Evolutionary conservation across 768 basidiomycete species (phyloP), one percentile per base, ranked within the genome.

Genomic region (Mycena sanguinolenta): DNA sequence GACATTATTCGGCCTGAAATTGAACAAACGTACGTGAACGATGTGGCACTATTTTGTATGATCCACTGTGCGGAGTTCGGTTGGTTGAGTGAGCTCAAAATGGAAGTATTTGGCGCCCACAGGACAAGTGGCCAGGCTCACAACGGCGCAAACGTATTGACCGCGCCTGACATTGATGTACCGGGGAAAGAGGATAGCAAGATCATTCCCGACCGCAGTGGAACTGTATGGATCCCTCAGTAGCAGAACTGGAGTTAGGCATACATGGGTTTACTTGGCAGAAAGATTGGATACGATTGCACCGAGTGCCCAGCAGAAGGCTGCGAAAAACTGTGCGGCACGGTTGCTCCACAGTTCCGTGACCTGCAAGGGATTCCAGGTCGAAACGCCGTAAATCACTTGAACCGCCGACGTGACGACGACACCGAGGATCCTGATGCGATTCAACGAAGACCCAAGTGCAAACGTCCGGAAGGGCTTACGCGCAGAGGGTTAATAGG

Each of bases 341-440:
- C 92, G 87, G 75, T 89, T 92, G 70, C 87, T 83, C 91, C 90
- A 92, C 25, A 82, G 78, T 73, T 87, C 84, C 75, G 90, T 86
- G 66, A 91, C 84, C 63, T 79, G 74, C 34, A 75, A 46, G 0
- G 75, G 75, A 49, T 74, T 75, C 75, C 75, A 75, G 9, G 73
- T 74, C 16, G 68, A 64, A 6, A 74, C 73, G 27, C 86, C 89
- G 74, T 91, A 91, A 38, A 91, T 87, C 19, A 82, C 79, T 53
- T 86, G 81, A 10, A 87, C 90, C 6, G 90, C 89, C 17, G 84
- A 87, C 12, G 91, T 90, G 50, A 90, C 89, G 21, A 87, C 87
- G 63, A 92, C 85, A 38, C 91, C 91, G 64, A 90, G 71, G 12
- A 75, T 69, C 13, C 73, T 74, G 9, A 52, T 6, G 14, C 16